Conservation (phyloP, 768 basidiomycete genomes). For the Cystobasidiopsis lactophilus region DNA sequence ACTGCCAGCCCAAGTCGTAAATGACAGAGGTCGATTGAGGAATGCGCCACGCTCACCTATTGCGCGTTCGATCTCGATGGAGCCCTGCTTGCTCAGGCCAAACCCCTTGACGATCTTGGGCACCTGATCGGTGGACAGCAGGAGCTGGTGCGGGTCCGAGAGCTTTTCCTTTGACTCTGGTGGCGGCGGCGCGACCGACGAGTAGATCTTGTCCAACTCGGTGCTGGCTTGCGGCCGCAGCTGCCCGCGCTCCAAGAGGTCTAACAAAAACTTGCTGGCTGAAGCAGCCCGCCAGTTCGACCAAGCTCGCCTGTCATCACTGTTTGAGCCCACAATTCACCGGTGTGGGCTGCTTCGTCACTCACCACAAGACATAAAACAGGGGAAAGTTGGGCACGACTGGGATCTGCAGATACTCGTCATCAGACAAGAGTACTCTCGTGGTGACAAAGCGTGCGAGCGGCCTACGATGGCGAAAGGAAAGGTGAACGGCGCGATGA, state of each 20-base stretch:
- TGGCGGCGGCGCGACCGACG: background rate
- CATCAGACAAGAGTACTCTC: background rate
- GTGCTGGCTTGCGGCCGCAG: background rate
- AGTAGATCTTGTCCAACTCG: background rate
- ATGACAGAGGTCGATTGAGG: background rate
- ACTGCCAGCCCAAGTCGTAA: background rate
- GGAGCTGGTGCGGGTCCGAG: background rate
- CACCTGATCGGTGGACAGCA: background rate
- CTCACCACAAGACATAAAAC: background rate
- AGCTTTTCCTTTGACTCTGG: background rate
- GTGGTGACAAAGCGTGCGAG: background rate
- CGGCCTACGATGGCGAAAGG: background rate
- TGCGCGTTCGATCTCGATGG: background rate
- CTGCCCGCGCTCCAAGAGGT: background rate
- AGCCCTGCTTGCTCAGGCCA: background rate
- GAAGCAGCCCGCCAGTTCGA: constrained; percentile 8
- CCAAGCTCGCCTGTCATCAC: constrained; percentile 1
- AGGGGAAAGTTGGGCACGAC: background rate
- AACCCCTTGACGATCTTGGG: background rate
- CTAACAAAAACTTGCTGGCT: constrained; percentile 1
- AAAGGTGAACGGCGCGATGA: background rate
- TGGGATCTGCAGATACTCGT: background rate
- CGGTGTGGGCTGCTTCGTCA: background rate
- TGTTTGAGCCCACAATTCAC: background rate
- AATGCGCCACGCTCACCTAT: background rate